Conservation (phyloP, 148 eudicot species). For the Arctostaphylos glauca region DNA sequence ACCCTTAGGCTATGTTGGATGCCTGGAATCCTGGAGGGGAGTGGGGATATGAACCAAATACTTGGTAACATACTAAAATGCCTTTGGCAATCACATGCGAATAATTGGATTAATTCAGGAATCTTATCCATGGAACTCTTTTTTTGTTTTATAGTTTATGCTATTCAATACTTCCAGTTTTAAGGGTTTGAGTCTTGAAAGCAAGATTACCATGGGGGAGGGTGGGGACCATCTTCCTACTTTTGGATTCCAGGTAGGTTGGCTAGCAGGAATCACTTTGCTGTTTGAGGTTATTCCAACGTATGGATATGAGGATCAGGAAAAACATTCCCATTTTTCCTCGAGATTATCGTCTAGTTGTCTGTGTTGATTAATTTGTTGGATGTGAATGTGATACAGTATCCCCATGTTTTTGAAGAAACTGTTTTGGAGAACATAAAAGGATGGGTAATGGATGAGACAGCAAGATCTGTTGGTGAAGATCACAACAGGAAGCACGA, state of each 20-base stretch:
- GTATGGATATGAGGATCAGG: background rate
- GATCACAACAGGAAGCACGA: conserved; percentile 55
- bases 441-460: conserved; percentile 82
- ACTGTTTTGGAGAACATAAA: conserved; percentile 71
- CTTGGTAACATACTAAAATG: background rate
- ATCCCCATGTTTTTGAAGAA: conserved; percentile 94
- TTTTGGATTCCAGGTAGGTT: too few species aligned
- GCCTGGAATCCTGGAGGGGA: background rate
- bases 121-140: too few species aligned
- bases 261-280: too few species aligned
- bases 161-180: too few species aligned
- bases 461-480: conserved; percentile 39
- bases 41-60: background rate
- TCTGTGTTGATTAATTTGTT: conserved; percentile 18
- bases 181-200: too few species aligned
- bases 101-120: background rate
- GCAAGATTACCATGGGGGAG: too few species aligned
- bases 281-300: too few species aligned
- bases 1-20: background rate
- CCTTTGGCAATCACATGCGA: background rate
- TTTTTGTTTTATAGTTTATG: too few species aligned
- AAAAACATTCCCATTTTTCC: background rate
- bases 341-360: background rate
- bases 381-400: conserved; percentile 40
- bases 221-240: too few species aligned